A percentile compares a stretch with the other conserved stretches of the same genome.
Evolutionary conservation across 179 eudicot species (phyloP).

Genomic region (Camellia oleifera): DNA sequence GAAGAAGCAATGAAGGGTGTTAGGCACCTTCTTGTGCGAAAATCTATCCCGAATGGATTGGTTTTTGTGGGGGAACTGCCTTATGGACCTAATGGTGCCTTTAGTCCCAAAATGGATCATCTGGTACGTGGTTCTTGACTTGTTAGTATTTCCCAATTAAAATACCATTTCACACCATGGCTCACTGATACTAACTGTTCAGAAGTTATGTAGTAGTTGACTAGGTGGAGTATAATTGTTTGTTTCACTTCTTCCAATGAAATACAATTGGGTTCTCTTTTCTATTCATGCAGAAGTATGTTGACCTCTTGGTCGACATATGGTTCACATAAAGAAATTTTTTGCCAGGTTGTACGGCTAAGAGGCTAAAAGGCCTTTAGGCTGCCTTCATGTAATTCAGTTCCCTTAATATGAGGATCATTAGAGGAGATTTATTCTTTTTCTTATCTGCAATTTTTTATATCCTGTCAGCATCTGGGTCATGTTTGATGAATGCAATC

Average conservation of each 20-base stretch:
- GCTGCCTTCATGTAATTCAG: neutral
- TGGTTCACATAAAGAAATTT: neutral
- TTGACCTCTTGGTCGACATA: neutral
- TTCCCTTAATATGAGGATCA: neutral
- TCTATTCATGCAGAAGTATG: neutral
- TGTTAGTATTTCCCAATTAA: no score
- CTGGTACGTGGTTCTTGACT: constrained; percentile 49
- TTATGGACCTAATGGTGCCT: constrained; percentile 56
- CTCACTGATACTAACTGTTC: neutral
- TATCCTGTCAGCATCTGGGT: no score
- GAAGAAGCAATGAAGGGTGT: constrained; percentile 96
- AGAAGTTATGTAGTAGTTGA: neutral
- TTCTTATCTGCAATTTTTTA: neutral
- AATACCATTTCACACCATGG: neutral
- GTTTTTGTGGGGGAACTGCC: constrained; percentile 96
- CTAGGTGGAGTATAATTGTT: neutral
- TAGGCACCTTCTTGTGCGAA: constrained; percentile 75
- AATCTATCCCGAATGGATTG: constrained; percentile 75
- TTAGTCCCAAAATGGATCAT: constrained; percentile 99
- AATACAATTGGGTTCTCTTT: neutral
- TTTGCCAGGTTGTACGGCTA: neutral
- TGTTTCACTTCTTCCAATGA: neutral
- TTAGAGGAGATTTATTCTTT: neutral
- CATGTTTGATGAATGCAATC: neutral
- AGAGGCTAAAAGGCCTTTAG: neutral